Base-by-base conservation (phyloP, 2,329 filamentous ascomycete species). In the Ilyonectria sp. region DNA sequence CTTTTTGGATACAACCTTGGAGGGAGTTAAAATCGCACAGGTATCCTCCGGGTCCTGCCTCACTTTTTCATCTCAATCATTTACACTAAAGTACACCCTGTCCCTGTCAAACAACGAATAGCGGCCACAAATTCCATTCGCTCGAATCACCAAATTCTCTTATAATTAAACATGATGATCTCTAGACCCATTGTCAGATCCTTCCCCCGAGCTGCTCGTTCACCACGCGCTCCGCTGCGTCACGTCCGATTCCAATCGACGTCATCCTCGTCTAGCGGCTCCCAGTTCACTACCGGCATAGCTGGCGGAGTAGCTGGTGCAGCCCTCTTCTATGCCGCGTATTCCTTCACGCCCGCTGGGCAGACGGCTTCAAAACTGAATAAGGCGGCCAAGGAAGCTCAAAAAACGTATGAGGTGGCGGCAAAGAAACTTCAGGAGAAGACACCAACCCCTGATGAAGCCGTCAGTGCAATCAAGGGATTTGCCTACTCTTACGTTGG, bases 401-500 rank as follows among this genome's bases (percentile, higher is more conserved):
- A 90, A 76, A 81, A 84, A 60, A 89, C 92, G 76, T 88, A 92
- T 79, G 81, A 90, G 44, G 83, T 85, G 8, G 86, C 90, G 1
- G 86, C 87, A 37, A 82, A 89, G 71, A 89, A 89, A 76, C 82
- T 92, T 6, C 87, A 91, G 70, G 81, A 90, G 62, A 85, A 86
- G 52, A 88, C 91, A 0, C 92, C 92, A 0, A 86, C 89, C 67
- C 86, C 91, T 15, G 91, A 92, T 69, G 86, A 93, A 78, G 91
- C 92, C 1, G 82, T 93, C 44, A 80, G 86, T 67, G 91, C 87
- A 82, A 86, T 94, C 67, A 89, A 90, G 74, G 83, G 89, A 64
- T 90, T 91, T 13, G 89, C 89, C 31, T 89, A 89, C 76, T 89
- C 89, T 26, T 94, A 94, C 75, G 91, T 91, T 2, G 84, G 83